Evolutionary conservation across 2,329 filamentous ascomycete species (phyloP), one percentile per base, ranked within the genome.

Genomic region (Botrytis aclada): DNA sequence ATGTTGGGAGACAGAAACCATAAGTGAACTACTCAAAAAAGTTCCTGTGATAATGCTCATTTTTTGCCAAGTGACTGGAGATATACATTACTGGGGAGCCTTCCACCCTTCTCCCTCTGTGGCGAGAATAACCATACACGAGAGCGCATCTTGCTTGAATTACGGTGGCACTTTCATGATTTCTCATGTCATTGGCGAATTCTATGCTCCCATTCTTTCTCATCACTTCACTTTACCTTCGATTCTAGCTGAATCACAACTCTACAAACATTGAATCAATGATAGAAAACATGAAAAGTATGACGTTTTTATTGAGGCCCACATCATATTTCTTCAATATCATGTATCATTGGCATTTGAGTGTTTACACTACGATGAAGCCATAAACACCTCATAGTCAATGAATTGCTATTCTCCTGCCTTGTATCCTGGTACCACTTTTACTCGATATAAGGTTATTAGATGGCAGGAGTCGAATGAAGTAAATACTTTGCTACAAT

Each of bases 401-500:
- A 76, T 73, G 77, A 83, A 82, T 86, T 80, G 72, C 75, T 92
- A 80, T 93, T 82, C 89, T 91, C 89, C 88, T 84, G 86, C 87
- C 86, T 89, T 91, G 89, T 92, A 91, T 91, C 89, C 88, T 89
- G 82, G 81, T 83, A 84, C 85, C 85, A 86, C 90, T 83, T 75
- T 77, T 72, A 58, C 77, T 78, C 79, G 83, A 82, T 84, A 84
- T 84, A 82, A 88, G 88, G 88, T 85, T 90, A 91, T 91, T 91
- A 89, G 88, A 92, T 90, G 84, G 88, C 86, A 86, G 88, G 89
- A 92, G 89, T 47, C 72, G 22, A 45, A 47, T 29, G 37, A 62
- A 56, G n/a, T 12, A 43, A 20, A 20, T n/a, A 34, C n/a, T 39
- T 8, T n/a, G 10, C 9, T 62, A 32, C 22, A 69, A 14, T 41